A percentile compares a stretch with the other conserved stretches of the same genome.
These are phyloP conservation scores for Oehlia diaphana DNA, from an alignment of 192 early-diverging fungal genomes.

Conservation along the genomic window DNA sequence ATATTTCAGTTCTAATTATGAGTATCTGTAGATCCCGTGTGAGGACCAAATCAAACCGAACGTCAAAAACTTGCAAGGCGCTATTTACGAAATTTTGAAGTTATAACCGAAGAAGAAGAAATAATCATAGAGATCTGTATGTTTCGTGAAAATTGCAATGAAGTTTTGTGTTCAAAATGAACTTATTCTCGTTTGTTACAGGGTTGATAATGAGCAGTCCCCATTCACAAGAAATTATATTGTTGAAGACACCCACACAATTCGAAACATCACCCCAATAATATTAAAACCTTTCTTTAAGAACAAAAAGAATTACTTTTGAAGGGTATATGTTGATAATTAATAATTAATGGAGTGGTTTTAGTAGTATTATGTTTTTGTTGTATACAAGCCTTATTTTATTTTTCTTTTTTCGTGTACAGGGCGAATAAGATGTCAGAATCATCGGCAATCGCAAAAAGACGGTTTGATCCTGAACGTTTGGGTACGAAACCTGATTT, in stretches of 20 bases:
- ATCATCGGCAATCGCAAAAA: slow-evolving; percentile 14
- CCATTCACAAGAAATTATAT: neutral
- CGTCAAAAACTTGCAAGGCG: slow-evolving; percentile 13
- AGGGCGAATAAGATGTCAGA: slow-evolving; percentile 21
- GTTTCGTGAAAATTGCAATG: neutral
- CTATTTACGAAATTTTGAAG: slow-evolving; percentile 16
- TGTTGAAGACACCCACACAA: neutral
- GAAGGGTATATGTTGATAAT: slow-evolving; percentile 21
- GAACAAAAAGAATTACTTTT: slow-evolving; percentile 5
- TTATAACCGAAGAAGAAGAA: slow-evolving; percentile 11
- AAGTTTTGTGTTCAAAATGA: neutral
- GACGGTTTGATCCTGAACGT: slow-evolving; percentile 7
- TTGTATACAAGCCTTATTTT: neutral
- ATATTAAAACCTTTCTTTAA: slow-evolving; percentile 10
- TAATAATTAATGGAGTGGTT: neutral
- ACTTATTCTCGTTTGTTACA: slow-evolving; percentile 17
- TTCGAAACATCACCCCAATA: neutral
- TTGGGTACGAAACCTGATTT: slow-evolving; percentile 24
- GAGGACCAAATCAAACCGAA: slow-evolving; percentile 20
- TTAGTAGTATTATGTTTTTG: neutral
- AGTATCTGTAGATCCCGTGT: slow-evolving; percentile 15
- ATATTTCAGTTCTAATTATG: neutral
- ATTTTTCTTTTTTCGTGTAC: slow-evolving; percentile 10
- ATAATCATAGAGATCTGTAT: slow-evolving; percentile 21
- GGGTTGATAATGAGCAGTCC: slow-evolving; percentile 14